Conservation (phyloP, 1,139 yeast genomes). For the Blastobotrys elegans region DNA sequence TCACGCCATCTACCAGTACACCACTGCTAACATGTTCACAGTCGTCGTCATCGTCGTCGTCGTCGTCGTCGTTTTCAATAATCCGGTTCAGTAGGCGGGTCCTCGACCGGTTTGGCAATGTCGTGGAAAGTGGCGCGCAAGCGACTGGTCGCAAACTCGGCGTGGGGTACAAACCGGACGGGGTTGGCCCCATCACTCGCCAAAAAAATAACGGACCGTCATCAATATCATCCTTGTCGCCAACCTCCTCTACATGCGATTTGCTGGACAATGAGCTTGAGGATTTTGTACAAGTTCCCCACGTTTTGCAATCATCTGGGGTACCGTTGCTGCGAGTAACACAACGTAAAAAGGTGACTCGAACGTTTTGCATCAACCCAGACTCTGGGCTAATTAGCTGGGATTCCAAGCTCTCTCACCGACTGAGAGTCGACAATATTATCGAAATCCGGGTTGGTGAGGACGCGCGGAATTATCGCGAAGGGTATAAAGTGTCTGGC, state of each 20-base stretch:
- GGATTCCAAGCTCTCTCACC: constrained; percentile 45
- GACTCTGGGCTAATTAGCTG: constrained; percentile 47
- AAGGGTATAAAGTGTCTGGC: constrained; percentile 68
- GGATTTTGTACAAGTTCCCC: constrained; percentile 3
- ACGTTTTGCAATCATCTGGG: constrained; percentile 33
- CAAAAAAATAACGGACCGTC: constrained; percentile 1
- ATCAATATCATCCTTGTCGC: too few species aligned
- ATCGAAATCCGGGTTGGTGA: constrained; percentile 60
- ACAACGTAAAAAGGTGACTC: constrained; percentile 58
- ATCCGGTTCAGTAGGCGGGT: constrained; percentile 9
- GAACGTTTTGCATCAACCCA: constrained; percentile 43
- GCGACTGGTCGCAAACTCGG: background rate
- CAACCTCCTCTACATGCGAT: background rate
- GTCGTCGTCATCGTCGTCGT: background rate
- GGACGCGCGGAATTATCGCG: constrained; percentile 77
- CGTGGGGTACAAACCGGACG: background rate
- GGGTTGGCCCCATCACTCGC: constrained; percentile 11
- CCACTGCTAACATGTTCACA: background rate
- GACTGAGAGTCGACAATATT: constrained; percentile 65
- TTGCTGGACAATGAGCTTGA: background rate
- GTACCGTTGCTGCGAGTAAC: constrained; percentile 56
- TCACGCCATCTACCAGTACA: constrained; percentile 3
- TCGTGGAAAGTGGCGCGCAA: constrained; percentile 12
- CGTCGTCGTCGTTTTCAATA: background rate
- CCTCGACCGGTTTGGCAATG: constrained; percentile 14